Percentiles rank a stretch among this genome's conserved stretches.
Conservation (phyloP, 371 early-diverging fungal genomes). For the Lichtheimia ornata region DNA sequence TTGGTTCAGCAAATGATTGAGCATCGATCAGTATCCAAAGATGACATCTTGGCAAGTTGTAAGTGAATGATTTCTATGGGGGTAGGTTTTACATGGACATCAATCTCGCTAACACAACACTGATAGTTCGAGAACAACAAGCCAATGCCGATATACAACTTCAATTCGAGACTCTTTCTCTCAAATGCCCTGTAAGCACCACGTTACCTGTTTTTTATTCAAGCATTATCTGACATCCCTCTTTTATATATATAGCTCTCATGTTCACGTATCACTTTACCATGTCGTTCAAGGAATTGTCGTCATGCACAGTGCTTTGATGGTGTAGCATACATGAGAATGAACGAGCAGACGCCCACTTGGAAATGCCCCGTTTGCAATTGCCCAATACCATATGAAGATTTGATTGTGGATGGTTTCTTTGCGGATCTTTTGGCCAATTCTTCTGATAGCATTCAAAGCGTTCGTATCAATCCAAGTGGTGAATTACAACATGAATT, state of each 20-base stretch:
- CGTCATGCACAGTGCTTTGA: conserved; percentile 82
- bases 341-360: conserved; percentile 71
- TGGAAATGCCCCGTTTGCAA: conserved; percentile 81
- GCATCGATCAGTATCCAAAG: conserved; percentile 42
- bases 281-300: conserved; percentile 62
- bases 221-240: neutral
- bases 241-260: conserved; percentile 51
- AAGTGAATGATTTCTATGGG: conserved; percentile 20
- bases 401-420: conserved; percentile 67
- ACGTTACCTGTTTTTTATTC: too few relatives aligned
- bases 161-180: conserved; percentile 54
- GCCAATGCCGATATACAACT: conserved; percentile 55
- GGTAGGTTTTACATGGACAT: neutral
- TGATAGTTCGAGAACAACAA: conserved; percentile 30
- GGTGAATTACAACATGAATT: conserved; percentile 52
- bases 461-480: conserved; percentile 61
- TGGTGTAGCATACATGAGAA: conserved; percentile 58
- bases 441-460: conserved; percentile 51
- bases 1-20: conserved; percentile 47
- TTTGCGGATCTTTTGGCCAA: conserved; percentile 63
- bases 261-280: conserved; percentile 61
- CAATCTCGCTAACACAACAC: neutral
- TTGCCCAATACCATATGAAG: conserved; percentile 58
- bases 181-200: conserved; percentile 64
- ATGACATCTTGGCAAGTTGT: conserved; percentile 50